These are phyloP conservation scores for Gaertneriomyces sp. DNA, from an alignment of 192 early-diverging fungal genomes.

Conservation along the genomic window DNA sequence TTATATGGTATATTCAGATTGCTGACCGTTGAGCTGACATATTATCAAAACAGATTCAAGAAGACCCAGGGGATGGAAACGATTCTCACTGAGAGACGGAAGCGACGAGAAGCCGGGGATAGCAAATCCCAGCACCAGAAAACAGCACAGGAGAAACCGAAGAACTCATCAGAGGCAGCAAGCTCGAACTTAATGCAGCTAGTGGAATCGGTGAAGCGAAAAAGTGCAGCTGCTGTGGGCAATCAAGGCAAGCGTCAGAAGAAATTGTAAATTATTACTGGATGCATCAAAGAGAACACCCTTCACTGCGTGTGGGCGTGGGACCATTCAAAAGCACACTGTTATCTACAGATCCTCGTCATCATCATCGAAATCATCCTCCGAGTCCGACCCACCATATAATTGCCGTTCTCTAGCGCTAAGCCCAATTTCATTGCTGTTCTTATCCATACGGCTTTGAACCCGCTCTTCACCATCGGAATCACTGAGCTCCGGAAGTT, in stretches of 20 bases:
- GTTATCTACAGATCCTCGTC: background rate
- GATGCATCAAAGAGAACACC: too few relatives aligned
- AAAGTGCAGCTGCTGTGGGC: slow-evolving; percentile 24
- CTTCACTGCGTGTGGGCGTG: too few relatives aligned
- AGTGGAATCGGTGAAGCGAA: slow-evolving; percentile 28
- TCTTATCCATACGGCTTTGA: too few relatives aligned
- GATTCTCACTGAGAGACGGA: slow-evolving; percentile 52
- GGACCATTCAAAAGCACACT: background rate
- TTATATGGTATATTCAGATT: background rate
- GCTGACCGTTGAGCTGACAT: background rate
- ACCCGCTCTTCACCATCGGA: too few relatives aligned
- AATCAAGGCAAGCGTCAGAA: background rate
- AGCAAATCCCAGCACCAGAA: background rate
- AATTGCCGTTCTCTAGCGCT: too few relatives aligned
- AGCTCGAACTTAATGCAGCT: slow-evolving; percentile 2
- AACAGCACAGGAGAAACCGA: background rate
- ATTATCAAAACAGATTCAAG: slow-evolving; percentile 57
- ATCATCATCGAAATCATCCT: too few relatives aligned
- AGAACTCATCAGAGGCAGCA: background rate
- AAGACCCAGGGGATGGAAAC: slow-evolving; percentile 77
- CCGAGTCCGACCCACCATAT: too few relatives aligned
- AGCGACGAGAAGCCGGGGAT: slow-evolving; percentile 1
- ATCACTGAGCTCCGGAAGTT: too few relatives aligned
- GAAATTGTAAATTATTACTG: too few relatives aligned
- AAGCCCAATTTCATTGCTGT: too few relatives aligned